Evolutionary conservation across 2,329 filamentous ascomycete genomes (phyloP).

Genomic region (Botrytis fabae): DNA sequence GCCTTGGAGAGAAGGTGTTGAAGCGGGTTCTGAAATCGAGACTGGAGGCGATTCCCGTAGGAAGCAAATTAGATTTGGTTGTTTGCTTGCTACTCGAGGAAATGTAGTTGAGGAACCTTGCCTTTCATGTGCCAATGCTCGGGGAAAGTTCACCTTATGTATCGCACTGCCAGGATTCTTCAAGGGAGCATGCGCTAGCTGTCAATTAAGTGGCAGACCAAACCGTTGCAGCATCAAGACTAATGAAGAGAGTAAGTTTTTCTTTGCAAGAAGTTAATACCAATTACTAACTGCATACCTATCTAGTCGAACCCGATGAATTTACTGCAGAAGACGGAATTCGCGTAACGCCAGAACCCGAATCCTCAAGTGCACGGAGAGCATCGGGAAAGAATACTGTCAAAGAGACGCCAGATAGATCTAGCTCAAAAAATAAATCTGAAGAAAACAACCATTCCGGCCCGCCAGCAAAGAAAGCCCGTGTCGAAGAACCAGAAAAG

Average conservation of each 20-base stretch:
- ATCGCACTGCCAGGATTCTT: constrained; percentile 41
- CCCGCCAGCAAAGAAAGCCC: constrained; percentile 32
- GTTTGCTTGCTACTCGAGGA: constrained; percentile 39
- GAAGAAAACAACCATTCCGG: constrained; percentile 19
- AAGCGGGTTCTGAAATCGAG: constrained; percentile 38
- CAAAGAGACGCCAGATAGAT: constrained; percentile 15
- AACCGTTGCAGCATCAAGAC: constrained; percentile 40
- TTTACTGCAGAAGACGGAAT: constrained; percentile 13
- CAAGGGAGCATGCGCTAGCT: constrained; percentile 41
- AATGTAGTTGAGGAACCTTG: constrained; percentile 36
- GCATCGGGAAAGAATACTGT: constrained; percentile 6
- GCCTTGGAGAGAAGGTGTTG: constrained; percentile 39
- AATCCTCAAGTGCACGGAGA: background rate
- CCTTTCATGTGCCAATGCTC: constrained; percentile 38
- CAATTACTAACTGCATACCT: constrained; percentile 2
- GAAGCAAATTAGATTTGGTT: constrained; percentile 41
- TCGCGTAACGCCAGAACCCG: background rate
- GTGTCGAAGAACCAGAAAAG: constrained; percentile 27
- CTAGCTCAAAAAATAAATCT: background rate
- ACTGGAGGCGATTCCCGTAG: constrained; percentile 39
- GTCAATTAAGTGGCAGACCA: constrained; percentile 39
- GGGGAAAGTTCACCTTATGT: constrained; percentile 40
- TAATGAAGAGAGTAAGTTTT: constrained; percentile 38
- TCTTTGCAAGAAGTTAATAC: background rate
- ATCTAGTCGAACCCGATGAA: constrained; percentile 19